Conservation (phyloP, 768 basidiomycete species). For the Roridomyces roridus region DNA sequence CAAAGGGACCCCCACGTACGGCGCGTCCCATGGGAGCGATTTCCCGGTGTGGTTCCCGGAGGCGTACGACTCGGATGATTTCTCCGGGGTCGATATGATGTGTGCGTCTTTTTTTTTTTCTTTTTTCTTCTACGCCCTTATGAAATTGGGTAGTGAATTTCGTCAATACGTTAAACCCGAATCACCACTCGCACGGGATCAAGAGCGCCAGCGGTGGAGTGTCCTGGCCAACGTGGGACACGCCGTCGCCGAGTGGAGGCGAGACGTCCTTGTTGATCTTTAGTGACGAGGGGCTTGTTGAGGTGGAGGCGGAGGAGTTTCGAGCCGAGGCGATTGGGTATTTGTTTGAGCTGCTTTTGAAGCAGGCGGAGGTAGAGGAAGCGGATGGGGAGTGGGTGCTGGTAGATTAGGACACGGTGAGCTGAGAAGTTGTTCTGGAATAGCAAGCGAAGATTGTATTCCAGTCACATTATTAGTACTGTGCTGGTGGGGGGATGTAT, state of each 20-base stretch:
- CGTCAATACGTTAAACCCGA: slow-evolving; percentile 14
- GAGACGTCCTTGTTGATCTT: neutral
- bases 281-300: neutral
- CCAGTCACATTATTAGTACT: no score
- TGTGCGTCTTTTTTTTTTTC: neutral
- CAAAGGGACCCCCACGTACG: slow-evolving; percentile 14
- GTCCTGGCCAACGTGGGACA: slow-evolving; percentile 15
- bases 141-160: slow-evolving; percentile 9
- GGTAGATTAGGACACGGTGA: no score
- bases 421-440: no score
- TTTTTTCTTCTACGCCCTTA: no score
- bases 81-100: neutral
- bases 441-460: no score
- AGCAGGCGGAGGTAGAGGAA: neutral
- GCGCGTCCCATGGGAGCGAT: slow-evolving; percentile 25
- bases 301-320: slow-evolving; percentile 7
- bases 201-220: neutral
- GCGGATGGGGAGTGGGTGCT: no score
- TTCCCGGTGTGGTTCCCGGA: slow-evolving; percentile 1
- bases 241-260: neutral
- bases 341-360: slow-evolving; percentile 1
- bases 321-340: neutral
- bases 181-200: neutral
- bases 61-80: neutral
- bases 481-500: no score